phyloP scores from a whole-genome alignment of 2,329 filamentous ascomycete genomes.

The Alternaria dauci region DNA sequence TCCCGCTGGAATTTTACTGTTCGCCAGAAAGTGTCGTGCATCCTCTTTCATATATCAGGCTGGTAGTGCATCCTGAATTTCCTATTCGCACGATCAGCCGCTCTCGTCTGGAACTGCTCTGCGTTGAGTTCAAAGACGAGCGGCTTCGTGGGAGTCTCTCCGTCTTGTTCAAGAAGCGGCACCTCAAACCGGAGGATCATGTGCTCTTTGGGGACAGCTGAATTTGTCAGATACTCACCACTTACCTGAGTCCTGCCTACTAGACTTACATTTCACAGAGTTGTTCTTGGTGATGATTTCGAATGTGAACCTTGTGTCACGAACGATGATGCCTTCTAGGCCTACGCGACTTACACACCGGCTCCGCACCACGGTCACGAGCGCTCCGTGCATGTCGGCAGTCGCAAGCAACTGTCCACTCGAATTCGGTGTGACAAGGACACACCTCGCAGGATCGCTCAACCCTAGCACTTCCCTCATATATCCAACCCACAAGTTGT shows the following conservation, averaged over 20 bases:
- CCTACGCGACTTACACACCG: conserved; percentile 83
- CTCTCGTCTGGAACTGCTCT: conserved; percentile 82
- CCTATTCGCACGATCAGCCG: conserved; percentile 84
- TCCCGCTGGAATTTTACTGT: neutral
- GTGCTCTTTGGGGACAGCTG: conserved; percentile 85
- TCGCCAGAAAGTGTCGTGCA: neutral
- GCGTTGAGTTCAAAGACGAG: conserved; percentile 87
- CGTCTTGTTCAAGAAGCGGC: conserved; percentile 53
- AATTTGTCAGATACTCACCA: conserved; percentile 19
- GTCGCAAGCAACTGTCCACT: conserved; percentile 78
- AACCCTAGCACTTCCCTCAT: conserved; percentile 80
- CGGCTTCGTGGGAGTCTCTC: conserved; percentile 47
- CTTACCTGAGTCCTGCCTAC: conserved; percentile 16
- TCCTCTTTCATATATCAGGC: conserved; percentile 68
- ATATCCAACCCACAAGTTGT: conserved; percentile 84
- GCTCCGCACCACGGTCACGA: conserved; percentile 82
- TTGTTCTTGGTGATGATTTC: conserved; percentile 79
- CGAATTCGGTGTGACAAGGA: conserved; percentile 64
- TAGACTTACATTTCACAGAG: conserved; percentile 69
- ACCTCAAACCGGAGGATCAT: conserved; percentile 83
- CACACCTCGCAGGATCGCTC: conserved; percentile 51
- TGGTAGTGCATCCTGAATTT: conserved; percentile 91
- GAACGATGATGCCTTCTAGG: conserved; percentile 83
- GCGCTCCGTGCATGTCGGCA: conserved; percentile 90
- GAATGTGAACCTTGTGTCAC: conserved; percentile 86